phyloP scores from a whole-genome alignment of 371 early-diverging fungal species.

The Neoconidiobolus thromboides region DNA sequence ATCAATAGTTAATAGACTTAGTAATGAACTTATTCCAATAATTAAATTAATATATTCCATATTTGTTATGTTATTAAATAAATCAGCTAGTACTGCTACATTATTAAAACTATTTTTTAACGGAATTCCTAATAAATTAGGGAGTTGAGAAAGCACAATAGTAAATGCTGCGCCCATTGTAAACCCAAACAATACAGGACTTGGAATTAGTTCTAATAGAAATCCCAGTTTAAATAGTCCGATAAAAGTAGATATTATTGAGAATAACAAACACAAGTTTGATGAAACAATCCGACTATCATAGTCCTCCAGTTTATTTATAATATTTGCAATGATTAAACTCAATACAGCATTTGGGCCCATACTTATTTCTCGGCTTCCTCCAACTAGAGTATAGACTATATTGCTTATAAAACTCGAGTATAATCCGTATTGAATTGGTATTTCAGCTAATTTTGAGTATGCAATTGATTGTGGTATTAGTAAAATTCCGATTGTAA shows the following conservation, averaged over 20 bases:
- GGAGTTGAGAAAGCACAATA: constrained; percentile 50
- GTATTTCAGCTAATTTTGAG: constrained; percentile 64
- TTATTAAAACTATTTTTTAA: constrained; percentile 29
- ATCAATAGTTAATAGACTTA: not conserved
- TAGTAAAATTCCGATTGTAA: constrained; percentile 66
- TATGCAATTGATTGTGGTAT: constrained; percentile 75
- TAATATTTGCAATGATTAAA: constrained; percentile 21
- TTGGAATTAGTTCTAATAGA: constrained; percentile 72
- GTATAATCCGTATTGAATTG: constrained; percentile 74
- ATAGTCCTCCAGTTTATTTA: constrained; percentile 7
- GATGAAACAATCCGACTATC: not conserved
- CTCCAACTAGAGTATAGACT: constrained; percentile 57
- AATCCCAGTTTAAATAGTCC: constrained; percentile 65
- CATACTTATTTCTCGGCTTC: constrained; percentile 69
- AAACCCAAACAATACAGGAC: constrained; percentile 50
- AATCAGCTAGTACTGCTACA: not conserved
- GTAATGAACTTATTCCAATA: not conserved
- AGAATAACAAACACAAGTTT: constrained; percentile 11
- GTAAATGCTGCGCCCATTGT: constrained; percentile 54
- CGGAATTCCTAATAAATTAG: constrained; percentile 49
- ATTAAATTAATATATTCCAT: not conserved
- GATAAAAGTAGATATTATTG: constrained; percentile 39
- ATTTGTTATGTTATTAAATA: not conserved
- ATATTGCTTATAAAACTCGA: constrained; percentile 52
- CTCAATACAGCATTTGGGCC: constrained; percentile 83